Conservation (phyloP, 257 asterid genomes). For the Cinchona pubescens region DNA sequence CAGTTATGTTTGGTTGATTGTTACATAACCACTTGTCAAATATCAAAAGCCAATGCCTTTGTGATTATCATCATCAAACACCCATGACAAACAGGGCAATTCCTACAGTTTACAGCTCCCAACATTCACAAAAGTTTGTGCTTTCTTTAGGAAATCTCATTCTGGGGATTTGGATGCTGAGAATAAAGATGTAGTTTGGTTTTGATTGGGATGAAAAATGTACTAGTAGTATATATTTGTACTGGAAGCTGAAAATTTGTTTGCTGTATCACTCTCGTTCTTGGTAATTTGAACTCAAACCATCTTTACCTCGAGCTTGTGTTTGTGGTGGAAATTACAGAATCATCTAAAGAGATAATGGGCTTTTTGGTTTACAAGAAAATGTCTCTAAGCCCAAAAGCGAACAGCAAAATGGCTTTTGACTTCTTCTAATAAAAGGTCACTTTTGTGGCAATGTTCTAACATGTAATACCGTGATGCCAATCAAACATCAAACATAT, state of each 20-base stretch:
- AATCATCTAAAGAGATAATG: background rate
- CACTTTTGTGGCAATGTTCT: too few relatives aligned
- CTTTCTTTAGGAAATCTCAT: background rate
- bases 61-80: conserved; percentile 60
- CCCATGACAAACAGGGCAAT: conserved; percentile 59
- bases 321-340: background rate
- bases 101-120: conserved; percentile 58
- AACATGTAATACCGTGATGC: too few relatives aligned
- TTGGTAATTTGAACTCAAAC: too few relatives aligned
- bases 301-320: background rate
- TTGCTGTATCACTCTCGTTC: too few relatives aligned
- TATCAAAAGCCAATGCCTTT: conserved; percentile 61
- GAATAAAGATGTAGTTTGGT: background rate
- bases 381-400: background rate
- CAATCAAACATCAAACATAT: too few relatives aligned
- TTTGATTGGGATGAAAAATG: background rate
- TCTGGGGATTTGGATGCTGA: conserved; percentile 3
- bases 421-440: too few relatives aligned
- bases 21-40: too few relatives aligned
- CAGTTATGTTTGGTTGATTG: too few relatives aligned
- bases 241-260: background rate
- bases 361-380: background rate
- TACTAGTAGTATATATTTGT: background rate
- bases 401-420: too few relatives aligned
- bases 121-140: conserved; percentile 27